A percentile compares a stretch with the other conserved stretches of the same genome.
Conservation (phyloP, 2,329 filamentous ascomycete genomes). For the Xylariaceae sp. region DNA sequence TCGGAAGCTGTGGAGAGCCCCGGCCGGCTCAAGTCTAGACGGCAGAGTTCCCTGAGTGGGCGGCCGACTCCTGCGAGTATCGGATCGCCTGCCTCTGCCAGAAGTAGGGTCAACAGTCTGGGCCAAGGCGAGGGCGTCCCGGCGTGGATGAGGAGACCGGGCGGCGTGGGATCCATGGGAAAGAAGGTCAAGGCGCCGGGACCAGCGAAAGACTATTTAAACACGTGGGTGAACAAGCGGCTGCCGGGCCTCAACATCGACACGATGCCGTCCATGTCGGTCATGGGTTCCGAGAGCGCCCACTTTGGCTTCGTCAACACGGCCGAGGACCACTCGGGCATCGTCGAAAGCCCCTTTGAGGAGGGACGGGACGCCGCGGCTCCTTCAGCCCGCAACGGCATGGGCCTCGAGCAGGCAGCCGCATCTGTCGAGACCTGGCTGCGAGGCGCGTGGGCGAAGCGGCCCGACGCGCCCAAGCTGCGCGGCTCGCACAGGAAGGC, state of each 20-base stretch:
- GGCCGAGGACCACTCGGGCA: slow-evolving; percentile 27
- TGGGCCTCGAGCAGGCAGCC: slow-evolving; percentile 71
- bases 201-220: slow-evolving; percentile 76
- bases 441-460: slow-evolving; percentile 66
- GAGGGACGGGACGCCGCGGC: slow-evolving; percentile 36
- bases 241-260: slow-evolving; percentile 72
- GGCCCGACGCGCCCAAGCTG: slow-evolving; percentile 43
- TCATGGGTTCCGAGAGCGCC: slow-evolving; percentile 54
- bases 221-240: slow-evolving; percentile 76
- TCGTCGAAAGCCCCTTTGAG: slow-evolving; percentile 46
- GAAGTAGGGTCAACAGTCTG: slow-evolving; percentile 23
- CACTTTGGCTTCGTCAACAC: slow-evolving; percentile 44
- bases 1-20: slow-evolving; percentile 23
- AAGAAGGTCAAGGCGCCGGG: slow-evolving; percentile 66
- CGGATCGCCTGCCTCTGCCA: slow-evolving; percentile 18
- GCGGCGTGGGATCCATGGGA: slow-evolving; percentile 78
- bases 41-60: slow-evolving; percentile 22
- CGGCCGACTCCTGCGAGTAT: slow-evolving; percentile 19
- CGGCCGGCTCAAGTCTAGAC: slow-evolving; percentile 19
- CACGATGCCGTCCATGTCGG: slow-evolving; percentile 56
- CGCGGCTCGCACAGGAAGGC: slow-evolving; percentile 31
- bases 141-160: slow-evolving; percentile 70
- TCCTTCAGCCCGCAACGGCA: slow-evolving; percentile 35
- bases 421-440: slow-evolving; percentile 88
- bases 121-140: slow-evolving; percentile 29